Evolutionary conservation across 1,284 basidiomycete genomes (phyloP).

Genomic region (Sanghuangporus sanghuang): DNA sequence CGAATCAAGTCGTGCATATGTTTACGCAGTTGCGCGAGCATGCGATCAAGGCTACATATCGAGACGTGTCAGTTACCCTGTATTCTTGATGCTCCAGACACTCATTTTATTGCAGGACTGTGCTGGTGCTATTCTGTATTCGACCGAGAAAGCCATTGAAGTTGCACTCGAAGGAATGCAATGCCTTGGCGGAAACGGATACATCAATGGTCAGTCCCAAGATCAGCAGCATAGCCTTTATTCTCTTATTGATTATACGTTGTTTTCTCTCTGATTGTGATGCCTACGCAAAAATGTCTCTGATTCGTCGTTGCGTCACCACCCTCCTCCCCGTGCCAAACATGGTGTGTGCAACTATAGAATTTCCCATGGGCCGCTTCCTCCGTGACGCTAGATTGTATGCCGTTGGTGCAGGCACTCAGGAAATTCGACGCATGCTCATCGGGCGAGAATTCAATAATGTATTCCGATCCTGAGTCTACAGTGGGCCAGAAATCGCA

Average conservation of each 20-base stretch:
- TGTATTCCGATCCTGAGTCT: slow-evolving; percentile 38
- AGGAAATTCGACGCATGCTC: slow-evolving; percentile 87
- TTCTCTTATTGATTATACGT: not conserved
- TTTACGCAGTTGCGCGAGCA: slow-evolving; percentile 88
- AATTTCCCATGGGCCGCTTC: slow-evolving; percentile 84
- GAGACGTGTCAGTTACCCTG: slow-evolving; percentile 54
- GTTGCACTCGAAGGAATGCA: slow-evolving; percentile 91
- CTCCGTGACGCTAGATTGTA: slow-evolving; percentile 83
- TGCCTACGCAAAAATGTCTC: not conserved
- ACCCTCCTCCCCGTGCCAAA: not conserved
- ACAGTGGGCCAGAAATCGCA: not conserved
- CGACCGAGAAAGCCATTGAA: slow-evolving; percentile 85
- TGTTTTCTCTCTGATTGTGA: no score
- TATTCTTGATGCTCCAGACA: not conserved
- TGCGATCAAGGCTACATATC: slow-evolving; percentile 83
- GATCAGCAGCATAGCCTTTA: not conserved
- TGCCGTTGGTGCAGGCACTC: slow-evolving; percentile 88
- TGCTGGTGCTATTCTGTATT: slow-evolving; percentile 87
- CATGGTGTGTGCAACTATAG: slow-evolving; percentile 32
- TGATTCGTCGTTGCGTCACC: not conserved
- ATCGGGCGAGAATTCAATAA: slow-evolving; percentile 89
- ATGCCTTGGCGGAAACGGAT: slow-evolving; percentile 88
- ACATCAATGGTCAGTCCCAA: slow-evolving; percentile 70
- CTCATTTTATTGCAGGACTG: slow-evolving; percentile 61
- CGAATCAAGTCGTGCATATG: slow-evolving; percentile 84